These are phyloP conservation scores for Botryotinia globosa DNA, from an alignment of 2,329 filamentous ascomycete genomes.

Conservation along the genomic window DNA sequence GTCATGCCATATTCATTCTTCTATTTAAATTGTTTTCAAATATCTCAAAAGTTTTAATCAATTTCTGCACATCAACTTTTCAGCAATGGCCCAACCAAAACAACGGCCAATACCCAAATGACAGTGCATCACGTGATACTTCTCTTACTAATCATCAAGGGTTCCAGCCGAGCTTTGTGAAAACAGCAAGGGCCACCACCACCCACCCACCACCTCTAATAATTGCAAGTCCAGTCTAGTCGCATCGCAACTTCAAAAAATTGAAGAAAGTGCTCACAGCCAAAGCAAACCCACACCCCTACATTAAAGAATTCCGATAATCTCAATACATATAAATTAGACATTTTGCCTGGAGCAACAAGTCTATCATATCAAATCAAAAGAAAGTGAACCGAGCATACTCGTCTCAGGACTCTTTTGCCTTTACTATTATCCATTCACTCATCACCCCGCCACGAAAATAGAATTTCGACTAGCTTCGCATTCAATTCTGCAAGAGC, in stretches of 20 bases:
- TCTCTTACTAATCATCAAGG: not conserved
- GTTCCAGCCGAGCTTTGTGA: constrained; percentile 13
- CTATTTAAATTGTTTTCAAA: not conserved
- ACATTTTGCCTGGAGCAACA: constrained; percentile 19
- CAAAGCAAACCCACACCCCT: not conserved
- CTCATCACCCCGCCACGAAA: constrained; percentile 16
- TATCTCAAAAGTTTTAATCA: not conserved
- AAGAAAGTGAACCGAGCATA: not conserved
- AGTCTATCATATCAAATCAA: not conserved
- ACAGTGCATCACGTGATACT: not conserved
- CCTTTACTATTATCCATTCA: constrained; percentile 1
- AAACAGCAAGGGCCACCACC: constrained; percentile 12
- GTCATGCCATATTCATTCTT: not conserved
- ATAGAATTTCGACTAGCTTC: constrained; percentile 20
- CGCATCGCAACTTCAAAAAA: constrained; percentile 10
- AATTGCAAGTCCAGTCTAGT: constrained; percentile 2
- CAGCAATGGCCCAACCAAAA: not conserved
- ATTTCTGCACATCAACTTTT: not conserved
- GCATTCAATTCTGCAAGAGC: constrained; percentile 17
- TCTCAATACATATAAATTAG: not conserved
- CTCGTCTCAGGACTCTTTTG: not conserved
- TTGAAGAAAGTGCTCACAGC: constrained; percentile 11
- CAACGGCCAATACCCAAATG: not conserved
- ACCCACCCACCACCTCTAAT: not conserved
- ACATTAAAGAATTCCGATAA: not conserved